Base-by-base conservation (phyloP, 257 asterid species). In the Solanum paucissectum region DNA sequence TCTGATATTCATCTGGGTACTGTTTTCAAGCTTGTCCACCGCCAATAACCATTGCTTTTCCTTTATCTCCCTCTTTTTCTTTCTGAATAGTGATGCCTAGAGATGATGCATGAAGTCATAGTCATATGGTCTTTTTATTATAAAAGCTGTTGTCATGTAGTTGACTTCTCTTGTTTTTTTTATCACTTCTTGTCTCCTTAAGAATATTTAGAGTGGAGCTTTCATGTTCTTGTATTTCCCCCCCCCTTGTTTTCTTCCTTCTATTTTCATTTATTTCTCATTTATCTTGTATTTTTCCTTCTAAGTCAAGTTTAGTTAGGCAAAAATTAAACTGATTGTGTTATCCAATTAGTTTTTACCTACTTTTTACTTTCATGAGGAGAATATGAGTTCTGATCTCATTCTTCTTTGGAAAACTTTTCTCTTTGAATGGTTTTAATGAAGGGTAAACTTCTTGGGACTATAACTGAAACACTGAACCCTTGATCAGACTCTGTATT, bases 1-100 rank as follows among this genome's bases (percentile, higher is more conserved):
- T 92, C 96, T 86, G 99, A 97, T 90, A 91, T 97, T 86, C 99
- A 97, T 90, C 95, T 97, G 84, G 98, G 99, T 97, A 96, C 20
- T 49, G 75, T 87, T 87, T 86, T 82, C 85, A 46, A 49, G 14
- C 1, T 49, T 82, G 86, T 29, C 68, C 29, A 49, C 38, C 11
- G 14, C 69, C 37, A 49, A 49, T 82, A 32, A 10, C 36, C 37
- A 81, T 81, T 81, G 23, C 18, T 82, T 25, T 81, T 49, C 69
- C 40, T 81, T 81, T 46, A 49, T 44, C 27, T 79, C 85, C 66
- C 40, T 16, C 18, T 29, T 79, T 40, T 18, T 32, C 32, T 10
- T 20, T 81, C 9, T 81, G 68, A 46, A 79, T 14, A 44, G 42
- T 81, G 42, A 49, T 49, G 20, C 23, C 86, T 49, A 46, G 42